Conservation (phyloP, 768 basidiomycete species). For the Tulasnella calospora region DNA sequence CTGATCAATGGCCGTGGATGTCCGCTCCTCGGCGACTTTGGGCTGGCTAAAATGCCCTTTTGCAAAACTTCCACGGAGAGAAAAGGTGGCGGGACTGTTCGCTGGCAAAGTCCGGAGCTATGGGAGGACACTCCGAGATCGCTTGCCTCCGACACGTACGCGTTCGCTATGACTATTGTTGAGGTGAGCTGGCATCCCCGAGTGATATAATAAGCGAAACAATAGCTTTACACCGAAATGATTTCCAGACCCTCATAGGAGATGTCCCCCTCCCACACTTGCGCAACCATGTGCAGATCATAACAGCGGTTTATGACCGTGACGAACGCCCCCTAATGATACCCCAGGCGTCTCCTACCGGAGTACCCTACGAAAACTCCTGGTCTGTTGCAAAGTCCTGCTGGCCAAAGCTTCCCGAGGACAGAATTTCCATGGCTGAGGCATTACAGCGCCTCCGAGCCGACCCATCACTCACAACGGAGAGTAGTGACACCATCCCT, state of each 20-base stretch:
- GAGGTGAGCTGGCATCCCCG: not conserved
- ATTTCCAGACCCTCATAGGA: not conserved
- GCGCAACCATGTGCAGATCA: not conserved
- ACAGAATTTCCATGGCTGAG: not conserved
- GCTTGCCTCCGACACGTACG: not conserved
- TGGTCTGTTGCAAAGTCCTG: not conserved
- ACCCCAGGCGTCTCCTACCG: not conserved
- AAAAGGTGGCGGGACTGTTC: not conserved
- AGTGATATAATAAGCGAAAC: too few species aligned
- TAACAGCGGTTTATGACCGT: not conserved
- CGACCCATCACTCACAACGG: not conserved
- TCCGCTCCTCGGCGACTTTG: not conserved
- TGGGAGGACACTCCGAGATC: not conserved
- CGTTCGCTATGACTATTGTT: not conserved
- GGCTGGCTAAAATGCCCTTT: not conserved
- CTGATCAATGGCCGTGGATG: not conserved
- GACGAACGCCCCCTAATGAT: not conserved
- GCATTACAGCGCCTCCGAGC: not conserved
- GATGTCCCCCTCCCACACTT: not conserved
- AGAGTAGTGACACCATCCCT: not conserved
- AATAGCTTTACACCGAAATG: not conserved
- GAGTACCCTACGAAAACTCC: not conserved
- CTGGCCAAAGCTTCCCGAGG: not conserved
- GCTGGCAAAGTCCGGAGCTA: slow-evolving; percentile 1
- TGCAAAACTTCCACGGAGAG: not conserved